These are phyloP conservation scores for Yamadazyma dushanensis DNA, from an alignment of 1,139 yeast genomes.

Conservation along the genomic window DNA sequence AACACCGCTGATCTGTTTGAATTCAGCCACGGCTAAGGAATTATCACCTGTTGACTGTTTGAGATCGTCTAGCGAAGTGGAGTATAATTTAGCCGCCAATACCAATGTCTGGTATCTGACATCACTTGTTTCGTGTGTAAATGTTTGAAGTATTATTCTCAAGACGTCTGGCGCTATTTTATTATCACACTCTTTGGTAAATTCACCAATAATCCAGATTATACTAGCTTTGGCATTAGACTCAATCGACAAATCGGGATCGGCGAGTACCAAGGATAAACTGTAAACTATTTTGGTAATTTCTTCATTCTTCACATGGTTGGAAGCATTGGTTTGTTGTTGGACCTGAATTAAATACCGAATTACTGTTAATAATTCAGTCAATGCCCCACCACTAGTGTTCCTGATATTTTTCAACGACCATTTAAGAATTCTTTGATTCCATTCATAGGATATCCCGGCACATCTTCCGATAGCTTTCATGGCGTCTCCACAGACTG, in stretches of 20 bases:
- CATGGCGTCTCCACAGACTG: conserved; percentile 54
- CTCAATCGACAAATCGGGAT: conserved; percentile 27
- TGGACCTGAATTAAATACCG: conserved; percentile 70
- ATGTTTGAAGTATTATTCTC: conserved; percentile 55
- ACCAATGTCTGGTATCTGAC: conserved; percentile 74
- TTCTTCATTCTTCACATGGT: conserved; percentile 24
- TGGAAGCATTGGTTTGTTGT: conserved; percentile 16
- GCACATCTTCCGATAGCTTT: conserved; percentile 59
- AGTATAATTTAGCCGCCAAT: conserved; percentile 71
- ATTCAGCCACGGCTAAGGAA: conserved; percentile 31
- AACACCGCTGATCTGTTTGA: conserved; percentile 27
- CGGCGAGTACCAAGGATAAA: conserved; percentile 33
- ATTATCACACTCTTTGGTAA: conserved; percentile 42
- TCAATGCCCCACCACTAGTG: conserved; percentile 37
- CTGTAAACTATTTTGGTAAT: conserved; percentile 37
- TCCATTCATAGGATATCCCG: conserved; percentile 36
- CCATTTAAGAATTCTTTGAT: conserved; percentile 40
- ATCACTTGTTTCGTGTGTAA: conserved; percentile 53
- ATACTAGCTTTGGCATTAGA: conserved; percentile 76
- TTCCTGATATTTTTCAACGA: conserved; percentile 34
- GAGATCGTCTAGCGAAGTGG: conserved; percentile 43
- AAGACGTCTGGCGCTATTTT: conserved; percentile 75
- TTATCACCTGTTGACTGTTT: conserved; percentile 7
- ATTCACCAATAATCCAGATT: conserved; percentile 91
- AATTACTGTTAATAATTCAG: conserved; percentile 66